phyloP scores from a whole-genome alignment of 345 rosid species.

The Ceriops zippeliana region DNA sequence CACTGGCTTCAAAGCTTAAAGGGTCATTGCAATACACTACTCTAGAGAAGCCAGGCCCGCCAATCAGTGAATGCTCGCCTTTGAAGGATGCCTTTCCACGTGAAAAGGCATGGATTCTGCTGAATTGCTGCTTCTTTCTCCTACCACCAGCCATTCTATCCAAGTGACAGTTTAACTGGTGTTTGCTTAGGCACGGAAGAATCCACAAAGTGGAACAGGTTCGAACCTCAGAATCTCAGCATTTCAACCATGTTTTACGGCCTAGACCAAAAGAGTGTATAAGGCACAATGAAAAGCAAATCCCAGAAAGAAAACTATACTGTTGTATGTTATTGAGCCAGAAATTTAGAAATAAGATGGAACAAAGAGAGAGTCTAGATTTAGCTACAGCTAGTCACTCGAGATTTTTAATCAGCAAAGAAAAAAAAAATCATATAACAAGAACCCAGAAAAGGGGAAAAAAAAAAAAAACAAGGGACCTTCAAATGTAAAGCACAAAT shows the following conservation, averaged over 20 bases:
- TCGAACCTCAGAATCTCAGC: slow-evolving; percentile 2
- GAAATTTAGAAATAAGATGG: background rate
- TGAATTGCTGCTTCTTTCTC: slow-evolving; percentile 57
- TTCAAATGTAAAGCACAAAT: background rate
- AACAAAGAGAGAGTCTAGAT: background rate
- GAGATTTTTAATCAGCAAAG: background rate
- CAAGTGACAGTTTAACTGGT: background rate
- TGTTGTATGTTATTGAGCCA: background rate
- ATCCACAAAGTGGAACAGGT: slow-evolving; percentile 5
- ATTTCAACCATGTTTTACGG: background rate
- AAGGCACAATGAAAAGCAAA: background rate
- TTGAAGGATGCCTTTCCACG: slow-evolving; percentile 61
- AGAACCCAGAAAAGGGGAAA: background rate
- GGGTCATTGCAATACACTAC: slow-evolving; percentile 79
- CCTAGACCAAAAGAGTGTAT: background rate
- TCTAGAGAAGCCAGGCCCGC: slow-evolving; percentile 94
- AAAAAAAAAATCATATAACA: background rate
- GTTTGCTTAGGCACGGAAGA: slow-evolving; percentile 5
- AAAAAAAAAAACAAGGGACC: background rate
- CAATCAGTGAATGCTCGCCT: slow-evolving; percentile 72
- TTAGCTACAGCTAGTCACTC: background rate
- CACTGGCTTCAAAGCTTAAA: slow-evolving; percentile 49
- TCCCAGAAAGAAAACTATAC: slow-evolving; percentile 6
- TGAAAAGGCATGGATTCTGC: slow-evolving; percentile 61
- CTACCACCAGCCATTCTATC: slow-evolving; percentile 49